Evolutionary conservation across 2,329 filamentous ascomycete species (phyloP), one percentile per base, ranked within the genome.

Genomic region (Colletotrichum melonis): DNA sequence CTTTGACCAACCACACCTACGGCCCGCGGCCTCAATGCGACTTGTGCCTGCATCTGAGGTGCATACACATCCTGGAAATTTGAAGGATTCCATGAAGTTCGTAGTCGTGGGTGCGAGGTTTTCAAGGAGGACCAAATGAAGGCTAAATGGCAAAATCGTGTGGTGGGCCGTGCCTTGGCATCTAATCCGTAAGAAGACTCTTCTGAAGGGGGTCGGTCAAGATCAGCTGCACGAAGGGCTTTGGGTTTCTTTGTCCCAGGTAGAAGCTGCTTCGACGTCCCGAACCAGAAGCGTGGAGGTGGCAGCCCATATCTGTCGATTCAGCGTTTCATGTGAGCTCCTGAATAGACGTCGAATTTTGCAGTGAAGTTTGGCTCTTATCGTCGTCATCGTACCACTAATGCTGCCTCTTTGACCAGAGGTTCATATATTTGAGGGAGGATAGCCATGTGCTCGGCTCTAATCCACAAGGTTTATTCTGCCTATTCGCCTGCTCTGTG

Each of bases 11-110:
- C 55, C 55, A 62, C 8, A 22, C 24, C 22, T 32, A 24, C 14
- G 35, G 32, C 7, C 14, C 22, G 32, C 67, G 49, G 55, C 55
- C 60, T 46, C 32, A 30, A 35, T 32, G 42, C 35, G 60, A 65
- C 52, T 73, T 66, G 60, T 73, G 70, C 67, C 67, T 70, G 70
- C 70, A 38, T 73, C 38, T 42, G 22, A 63, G 67, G 60, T 69
- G 70, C 66, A 64, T 58, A 32, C 16, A 22, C 59, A 49, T 64
- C 19, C 30, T 54, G 55, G 54, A 55, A 22, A 54, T 30, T 54
- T 49, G 12, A 11, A 59, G 42, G 52, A 56, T 72, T 66, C 59
- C 42, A 56, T 35, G 32, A 54, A 19, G 26, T 64, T 26, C 6
- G 14, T 2, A 63, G 22, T 42, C 54, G 46, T 35, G 30, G 30